Percentiles rank a stretch among this genome's conserved stretches.
Conservation (phyloP, 2,329 filamentous ascomycete genomes). For the Sclerotinia trifoliorum region DNA sequence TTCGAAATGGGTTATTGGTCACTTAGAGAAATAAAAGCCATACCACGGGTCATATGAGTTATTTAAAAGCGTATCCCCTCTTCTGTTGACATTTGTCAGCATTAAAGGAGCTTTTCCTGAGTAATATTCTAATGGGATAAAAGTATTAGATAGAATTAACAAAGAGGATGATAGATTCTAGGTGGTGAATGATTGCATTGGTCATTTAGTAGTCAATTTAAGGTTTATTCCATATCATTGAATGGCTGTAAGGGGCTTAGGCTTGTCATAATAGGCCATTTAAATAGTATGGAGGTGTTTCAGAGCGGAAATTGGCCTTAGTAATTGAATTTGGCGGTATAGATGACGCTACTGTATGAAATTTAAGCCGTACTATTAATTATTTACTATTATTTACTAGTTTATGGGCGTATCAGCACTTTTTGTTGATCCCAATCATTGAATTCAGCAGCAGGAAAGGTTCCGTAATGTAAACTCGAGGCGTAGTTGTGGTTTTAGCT, state of each 20-base stretch:
- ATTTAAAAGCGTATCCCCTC: neutral
- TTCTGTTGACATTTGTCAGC: neutral
- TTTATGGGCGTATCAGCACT: neutral
- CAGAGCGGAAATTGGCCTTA: neutral
- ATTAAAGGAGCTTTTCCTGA: neutral
- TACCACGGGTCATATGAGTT: neutral
- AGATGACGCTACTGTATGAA: neutral
- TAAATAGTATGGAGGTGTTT: no score
- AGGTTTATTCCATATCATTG: neutral
- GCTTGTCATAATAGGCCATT: neutral
- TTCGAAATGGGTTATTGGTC: neutral
- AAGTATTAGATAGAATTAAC: neutral
- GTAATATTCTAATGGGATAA: neutral
- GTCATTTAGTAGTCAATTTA: neutral
- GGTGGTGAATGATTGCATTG: neutral
- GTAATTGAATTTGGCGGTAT: no score
- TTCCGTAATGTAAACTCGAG: neutral
- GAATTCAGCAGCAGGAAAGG: neutral
- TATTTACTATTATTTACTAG: no score
- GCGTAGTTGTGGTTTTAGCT: neutral
- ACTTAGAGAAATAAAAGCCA: neutral
- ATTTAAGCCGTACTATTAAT: neutral
- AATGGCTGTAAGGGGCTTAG: neutral
- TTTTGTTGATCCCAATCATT: neutral
- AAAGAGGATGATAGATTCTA: neutral